Conservation (phyloP, 805 yeast genomes). For the Schwanniomyces yamadae region DNA sequence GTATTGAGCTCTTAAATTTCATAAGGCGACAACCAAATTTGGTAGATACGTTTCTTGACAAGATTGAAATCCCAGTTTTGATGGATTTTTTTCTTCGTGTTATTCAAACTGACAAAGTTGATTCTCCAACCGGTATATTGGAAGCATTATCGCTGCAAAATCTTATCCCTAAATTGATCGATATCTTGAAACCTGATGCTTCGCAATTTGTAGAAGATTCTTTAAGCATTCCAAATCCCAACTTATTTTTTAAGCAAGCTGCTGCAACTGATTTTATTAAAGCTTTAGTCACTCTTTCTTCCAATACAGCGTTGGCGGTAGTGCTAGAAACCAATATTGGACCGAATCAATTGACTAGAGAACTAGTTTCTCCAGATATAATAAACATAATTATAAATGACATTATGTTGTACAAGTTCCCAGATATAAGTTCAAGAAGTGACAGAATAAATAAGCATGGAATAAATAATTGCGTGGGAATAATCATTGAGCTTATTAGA, state of each 20-base stretch:
- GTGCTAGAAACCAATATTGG: constrained; percentile 91
- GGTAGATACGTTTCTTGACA: constrained; percentile 78
- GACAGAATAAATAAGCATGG: constrained; percentile 69
- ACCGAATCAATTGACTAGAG: constrained; percentile 91
- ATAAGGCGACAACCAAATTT: constrained; percentile 65
- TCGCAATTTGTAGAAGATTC: constrained; percentile 45
- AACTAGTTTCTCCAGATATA: constrained; percentile 74
- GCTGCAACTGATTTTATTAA: constrained; percentile 95
- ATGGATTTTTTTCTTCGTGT: constrained; percentile 91
- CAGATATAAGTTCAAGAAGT: constrained; percentile 8
- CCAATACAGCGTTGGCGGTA: constrained; percentile 68
- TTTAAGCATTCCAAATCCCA: constrained; percentile 26
- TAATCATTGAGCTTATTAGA: constrained; percentile 88
- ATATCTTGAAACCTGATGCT: constrained; percentile 65
- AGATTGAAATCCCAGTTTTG: constrained; percentile 88
- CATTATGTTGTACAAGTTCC: constrained; percentile 52
- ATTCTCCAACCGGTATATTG: constrained; percentile 82
- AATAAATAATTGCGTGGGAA: constrained; percentile 90
- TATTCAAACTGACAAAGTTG: constrained; percentile 90
- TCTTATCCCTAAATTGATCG: constrained; percentile 69
- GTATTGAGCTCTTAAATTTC: constrained; percentile 65
- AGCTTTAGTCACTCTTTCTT: constrained; percentile 90
- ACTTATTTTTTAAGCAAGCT: constrained; percentile 59
- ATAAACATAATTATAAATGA: constrained; percentile 66
- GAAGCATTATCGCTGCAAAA: constrained; percentile 70